Percentiles rank a stretch among this genome's conserved stretches.
phyloP scores from a whole-genome alignment of 345 rosid genomes.

The Hevea brasiliensis region DNA sequence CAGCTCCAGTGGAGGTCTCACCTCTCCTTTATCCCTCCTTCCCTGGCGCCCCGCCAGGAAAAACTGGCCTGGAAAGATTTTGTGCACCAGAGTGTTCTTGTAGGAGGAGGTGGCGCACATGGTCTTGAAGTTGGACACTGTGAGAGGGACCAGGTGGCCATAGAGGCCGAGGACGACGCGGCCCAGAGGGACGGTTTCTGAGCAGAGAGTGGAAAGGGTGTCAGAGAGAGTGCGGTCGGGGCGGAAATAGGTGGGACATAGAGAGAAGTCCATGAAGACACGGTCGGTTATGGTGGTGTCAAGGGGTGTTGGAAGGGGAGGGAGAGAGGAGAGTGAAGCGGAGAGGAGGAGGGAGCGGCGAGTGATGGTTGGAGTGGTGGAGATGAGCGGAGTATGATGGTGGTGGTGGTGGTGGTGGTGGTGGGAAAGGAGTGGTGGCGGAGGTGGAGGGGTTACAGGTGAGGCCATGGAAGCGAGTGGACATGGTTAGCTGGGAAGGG shows the following conservation, averaged over 20 bases:
- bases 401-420: slow-evolving; percentile 27
- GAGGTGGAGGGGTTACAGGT: slow-evolving; percentile 29
- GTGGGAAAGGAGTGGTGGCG: slow-evolving; percentile 22
- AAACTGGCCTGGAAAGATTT: slow-evolving; percentile 75
- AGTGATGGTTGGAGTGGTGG: slow-evolving; percentile 27
- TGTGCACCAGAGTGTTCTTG: slow-evolving; percentile 76
- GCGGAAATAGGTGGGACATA: slow-evolving; percentile 74
- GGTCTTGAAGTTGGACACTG: slow-evolving; percentile 81
- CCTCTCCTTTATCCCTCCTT: slow-evolving; percentile 59
- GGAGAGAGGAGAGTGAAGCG: slow-evolving; percentile 34
- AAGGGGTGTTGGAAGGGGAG: slow-evolving; percentile 28
- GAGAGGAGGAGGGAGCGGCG: slow-evolving; percentile 35
- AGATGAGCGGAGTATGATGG: slow-evolving; percentile 44
- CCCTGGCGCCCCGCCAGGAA: slow-evolving; percentile 80
- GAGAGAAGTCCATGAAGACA: slow-evolving; percentile 81
- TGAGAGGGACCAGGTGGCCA: slow-evolving; percentile 69
- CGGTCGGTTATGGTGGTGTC: slow-evolving; percentile 88
- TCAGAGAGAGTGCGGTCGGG: slow-evolving; percentile 50
- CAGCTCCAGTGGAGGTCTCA: slow-evolving; percentile 39
- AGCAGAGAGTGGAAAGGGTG: slow-evolving; percentile 47
- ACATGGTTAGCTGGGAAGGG: neutral
- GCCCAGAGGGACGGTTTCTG: slow-evolving; percentile 61
- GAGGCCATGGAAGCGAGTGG: slow-evolving; percentile 37
- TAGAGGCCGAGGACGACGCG: slow-evolving; percentile 79
- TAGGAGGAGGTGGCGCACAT: slow-evolving; percentile 68